These are phyloP conservation scores for Exophiala alcalophila DNA, from an alignment of 2,329 filamentous ascomycete species.

Conservation along the genomic window DNA sequence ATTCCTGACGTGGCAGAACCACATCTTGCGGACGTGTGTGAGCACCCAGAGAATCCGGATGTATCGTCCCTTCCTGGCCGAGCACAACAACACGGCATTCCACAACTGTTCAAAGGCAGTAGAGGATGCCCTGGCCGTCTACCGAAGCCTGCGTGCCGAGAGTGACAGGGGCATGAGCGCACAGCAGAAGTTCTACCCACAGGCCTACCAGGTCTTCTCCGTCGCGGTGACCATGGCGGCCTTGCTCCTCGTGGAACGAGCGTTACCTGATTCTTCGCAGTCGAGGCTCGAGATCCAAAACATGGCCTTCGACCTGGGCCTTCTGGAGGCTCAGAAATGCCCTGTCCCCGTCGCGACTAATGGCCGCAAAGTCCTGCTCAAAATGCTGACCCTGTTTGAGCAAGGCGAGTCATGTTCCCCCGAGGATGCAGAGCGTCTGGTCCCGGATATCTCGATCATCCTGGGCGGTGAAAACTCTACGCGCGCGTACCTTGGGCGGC, in stretches of 20 bases:
- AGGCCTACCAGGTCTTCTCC: conserved; percentile 33
- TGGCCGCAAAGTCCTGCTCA: conserved; percentile 30
- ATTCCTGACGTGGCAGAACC: conserved; percentile 31
- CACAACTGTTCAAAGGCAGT: conserved; percentile 29
- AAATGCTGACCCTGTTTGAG: conserved; percentile 32
- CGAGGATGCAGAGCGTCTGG: conserved; percentile 27
- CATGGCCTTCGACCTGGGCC: conserved; percentile 31
- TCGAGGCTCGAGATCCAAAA: conserved; percentile 31
- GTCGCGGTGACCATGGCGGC: conserved; percentile 32
- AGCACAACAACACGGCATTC: not conserved
- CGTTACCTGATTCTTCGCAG: conserved; percentile 27
- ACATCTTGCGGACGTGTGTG: conserved; percentile 31
- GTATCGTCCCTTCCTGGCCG: conserved; percentile 30
- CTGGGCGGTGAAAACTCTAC: conserved; percentile 33
- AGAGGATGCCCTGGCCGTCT: conserved; percentile 30
- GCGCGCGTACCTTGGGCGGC: conserved; percentile 28
- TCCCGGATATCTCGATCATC: conserved; percentile 30
- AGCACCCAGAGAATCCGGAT: conserved; percentile 33
- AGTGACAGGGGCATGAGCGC: conserved; percentile 11
- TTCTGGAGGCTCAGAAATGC: conserved; percentile 19
- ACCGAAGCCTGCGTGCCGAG: conserved; percentile 28
- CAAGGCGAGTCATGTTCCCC: conserved; percentile 22
- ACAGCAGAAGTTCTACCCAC: conserved; percentile 30
- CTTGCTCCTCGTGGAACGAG: conserved; percentile 32
- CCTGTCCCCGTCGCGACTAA: conserved; percentile 26